Conservation (phyloP, 2,329 filamentous ascomycete species). For the Aspergillus tubingensis region DNA sequence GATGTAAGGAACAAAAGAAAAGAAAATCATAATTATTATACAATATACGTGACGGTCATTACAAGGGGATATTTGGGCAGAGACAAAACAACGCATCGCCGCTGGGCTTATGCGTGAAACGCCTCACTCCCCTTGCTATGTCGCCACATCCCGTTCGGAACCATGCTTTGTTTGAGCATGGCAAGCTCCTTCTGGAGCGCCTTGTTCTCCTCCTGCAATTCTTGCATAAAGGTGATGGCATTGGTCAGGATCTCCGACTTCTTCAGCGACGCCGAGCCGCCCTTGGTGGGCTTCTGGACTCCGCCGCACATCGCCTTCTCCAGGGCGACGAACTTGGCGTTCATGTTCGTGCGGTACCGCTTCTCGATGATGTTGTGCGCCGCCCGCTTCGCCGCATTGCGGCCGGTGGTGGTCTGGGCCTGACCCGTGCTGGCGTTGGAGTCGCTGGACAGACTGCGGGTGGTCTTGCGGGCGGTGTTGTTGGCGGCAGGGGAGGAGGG, state of each 20-base stretch:
- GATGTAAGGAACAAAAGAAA: not conserved
- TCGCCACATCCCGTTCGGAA: slow-evolving; percentile 29
- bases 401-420: slow-evolving; percentile 20
- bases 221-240: slow-evolving; percentile 39
- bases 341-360: slow-evolving; percentile 47
- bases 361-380: slow-evolving; percentile 47
- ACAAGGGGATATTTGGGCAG: not conserved
- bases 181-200: slow-evolving; percentile 36
- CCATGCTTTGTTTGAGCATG: slow-evolving; percentile 31
- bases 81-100: no score
- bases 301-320: slow-evolving; percentile 39
- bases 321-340: slow-evolving; percentile 44
- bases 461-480: slow-evolving; percentile 22
- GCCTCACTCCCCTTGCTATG: slow-evolving; percentile 16
- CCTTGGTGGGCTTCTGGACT: slow-evolving; percentile 27
- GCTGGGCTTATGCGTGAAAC: slow-evolving; percentile 3
- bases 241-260: slow-evolving; percentile 43
- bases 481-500: slow-evolving; percentile 12
- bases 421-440: slow-evolving; percentile 26
- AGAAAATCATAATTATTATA: slow-evolving; percentile 10
- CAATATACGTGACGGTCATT: slow-evolving; percentile 12
- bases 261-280: slow-evolving; percentile 37
- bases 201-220: slow-evolving; percentile 38
- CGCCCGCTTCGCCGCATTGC: slow-evolving; percentile 43
- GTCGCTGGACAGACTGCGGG: slow-evolving; percentile 30